Base-by-base conservation (phyloP, 257 asterid species). In the Mentha longifolia region DNA sequence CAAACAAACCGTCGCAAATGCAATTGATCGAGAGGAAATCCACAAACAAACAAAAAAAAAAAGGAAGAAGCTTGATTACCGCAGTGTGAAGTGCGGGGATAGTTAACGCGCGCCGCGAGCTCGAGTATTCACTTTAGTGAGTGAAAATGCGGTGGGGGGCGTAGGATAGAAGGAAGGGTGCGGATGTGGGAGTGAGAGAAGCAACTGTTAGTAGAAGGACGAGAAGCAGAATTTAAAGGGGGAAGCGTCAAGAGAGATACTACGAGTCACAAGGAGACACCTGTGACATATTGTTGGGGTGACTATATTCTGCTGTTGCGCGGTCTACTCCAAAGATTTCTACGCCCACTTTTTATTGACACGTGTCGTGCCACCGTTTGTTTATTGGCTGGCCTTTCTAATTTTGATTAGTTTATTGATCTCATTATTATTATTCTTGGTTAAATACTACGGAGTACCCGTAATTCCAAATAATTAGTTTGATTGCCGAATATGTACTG, bases 241-340 rank as follows among this genome's bases (percentile, higher is more conserved):
- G 43, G 68, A 52, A 77, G 51, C 74, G 60, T 76, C 62, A 61
- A 31, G 80, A 67, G 60, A 35, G 70, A 61, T 75, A 39, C 78
- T n/a, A n/a, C 81, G 72, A 69, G 73, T 69, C 74, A 28, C 17
- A 67, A 25, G 58, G 51, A 33, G 52, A 76, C 86, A 79, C 80
- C 73, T 82, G 86, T 73, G 31, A 37, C 15, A 14, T 75, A 68
- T 54, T 64, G 81, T 78, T 76, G 81, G 82, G 46, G 72, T 71
- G 64, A 35, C 28, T 54, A 15, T 14, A 42, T 30, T 81, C 78
- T 15, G 67, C 45, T 81, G 70, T 47, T 42, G 16, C 73, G 9
- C 17, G 63, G 55, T 13, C 28, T 30, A 51, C 75, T 35, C 28
- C 10, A 2, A 1, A 31, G 51, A n/a, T 17, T 56, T 59, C 56